Conservation (phyloP, 257 asterid genomes). For the Solanum chilense region DNA sequence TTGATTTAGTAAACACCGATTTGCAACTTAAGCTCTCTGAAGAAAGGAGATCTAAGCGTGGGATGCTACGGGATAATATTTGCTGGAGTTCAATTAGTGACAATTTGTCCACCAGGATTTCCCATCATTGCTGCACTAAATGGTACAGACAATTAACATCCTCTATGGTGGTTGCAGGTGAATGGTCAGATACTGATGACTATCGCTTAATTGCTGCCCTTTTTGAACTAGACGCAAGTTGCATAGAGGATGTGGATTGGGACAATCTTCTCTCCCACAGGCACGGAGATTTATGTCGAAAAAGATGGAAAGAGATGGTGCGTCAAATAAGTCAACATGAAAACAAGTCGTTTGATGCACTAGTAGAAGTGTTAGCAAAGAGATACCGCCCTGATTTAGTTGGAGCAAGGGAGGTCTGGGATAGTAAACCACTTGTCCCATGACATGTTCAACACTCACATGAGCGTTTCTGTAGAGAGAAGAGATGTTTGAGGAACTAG, state of each 20-base stretch:
- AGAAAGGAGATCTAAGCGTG: background rate
- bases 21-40: background rate
- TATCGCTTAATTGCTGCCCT: background rate
- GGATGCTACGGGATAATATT: background rate
- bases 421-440: conserved; percentile 4
- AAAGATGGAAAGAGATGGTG: conserved; percentile 7
- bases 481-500: background rate
- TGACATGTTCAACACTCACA: background rate
- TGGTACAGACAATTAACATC: conserved; percentile 4
- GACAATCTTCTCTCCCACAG: conserved; percentile 6
- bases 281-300: background rate
- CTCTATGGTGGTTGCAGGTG: background rate
- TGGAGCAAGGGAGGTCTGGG: conserved; percentile 8
- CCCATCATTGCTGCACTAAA: background rate
- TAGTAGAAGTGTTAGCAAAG: background rate
- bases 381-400: conserved; percentile 3
- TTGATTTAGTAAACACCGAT: background rate
- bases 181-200: conserved; percentile 1
- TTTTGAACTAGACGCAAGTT: background rate
- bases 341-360: conserved; percentile 2
- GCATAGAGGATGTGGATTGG: conserved; percentile 8
- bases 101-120: background rate
- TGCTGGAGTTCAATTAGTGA: background rate
- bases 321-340: conserved; percentile 3
- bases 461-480: background rate